These are phyloP conservation scores for Dactylonectria estremocensis DNA, from an alignment of 2,329 filamentous ascomycete genomes.

Conservation along the genomic window DNA sequence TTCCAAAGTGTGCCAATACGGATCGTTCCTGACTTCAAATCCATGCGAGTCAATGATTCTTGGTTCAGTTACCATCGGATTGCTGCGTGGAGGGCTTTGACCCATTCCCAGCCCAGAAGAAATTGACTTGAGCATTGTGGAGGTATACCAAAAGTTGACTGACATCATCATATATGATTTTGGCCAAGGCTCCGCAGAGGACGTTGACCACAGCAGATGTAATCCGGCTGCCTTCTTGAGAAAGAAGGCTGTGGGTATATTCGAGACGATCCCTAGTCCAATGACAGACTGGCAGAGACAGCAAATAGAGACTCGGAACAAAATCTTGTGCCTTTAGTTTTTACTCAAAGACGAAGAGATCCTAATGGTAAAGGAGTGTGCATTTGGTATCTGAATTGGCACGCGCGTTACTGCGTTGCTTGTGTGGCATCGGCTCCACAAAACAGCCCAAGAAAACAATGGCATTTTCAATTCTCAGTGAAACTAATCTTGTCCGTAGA, in stretches of 20 bases:
- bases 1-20: not conserved
- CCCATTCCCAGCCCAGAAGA: not conserved
- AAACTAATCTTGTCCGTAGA: no score
- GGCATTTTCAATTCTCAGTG: no score
- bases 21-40: not conserved
- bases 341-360: not conserved
- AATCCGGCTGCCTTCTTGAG: not conserved
- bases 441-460: no score
- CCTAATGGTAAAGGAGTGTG: not conserved
- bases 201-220: not conserved
- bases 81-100: not conserved
- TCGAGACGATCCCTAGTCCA: not conserved
- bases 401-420: not conserved
- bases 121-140: not conserved
- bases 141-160: not conserved
- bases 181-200: not conserved
- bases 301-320: not conserved
- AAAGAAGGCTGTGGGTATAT: not conserved
- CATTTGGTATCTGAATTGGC: not conserved
- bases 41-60: not conserved
- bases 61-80: not conserved
- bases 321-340: not conserved
- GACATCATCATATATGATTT: not conserved
- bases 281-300: not conserved
- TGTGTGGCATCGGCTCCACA: not conserved